Conservation (phyloP, 1,284 basidiomycete genomes). For the Schizophyllum amplum region DNA sequence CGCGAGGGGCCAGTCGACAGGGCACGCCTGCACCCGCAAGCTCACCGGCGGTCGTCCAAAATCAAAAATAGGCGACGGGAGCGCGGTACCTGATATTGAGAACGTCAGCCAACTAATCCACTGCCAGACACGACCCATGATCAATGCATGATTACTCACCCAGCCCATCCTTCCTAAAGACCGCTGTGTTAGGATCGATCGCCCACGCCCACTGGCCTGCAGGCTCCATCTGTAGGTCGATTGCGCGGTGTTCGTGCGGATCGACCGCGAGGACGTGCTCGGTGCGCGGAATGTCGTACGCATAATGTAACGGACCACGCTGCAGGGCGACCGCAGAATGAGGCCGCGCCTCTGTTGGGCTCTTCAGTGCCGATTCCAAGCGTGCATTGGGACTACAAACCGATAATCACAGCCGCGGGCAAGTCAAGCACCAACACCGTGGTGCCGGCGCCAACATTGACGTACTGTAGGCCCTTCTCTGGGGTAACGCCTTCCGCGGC, state of each 20-base stretch:
- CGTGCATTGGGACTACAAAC: constrained; percentile 17
- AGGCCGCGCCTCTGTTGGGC: constrained; percentile 35
- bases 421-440: constrained; percentile 38
- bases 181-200: constrained; percentile 45
- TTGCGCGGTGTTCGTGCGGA: constrained; percentile 37
- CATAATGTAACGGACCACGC: constrained; percentile 49
- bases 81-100: constrained; percentile 11
- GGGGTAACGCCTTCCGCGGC: constrained; percentile 28
- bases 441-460: constrained; percentile 34
- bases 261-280: constrained; percentile 36
- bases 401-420: constrained; percentile 40
- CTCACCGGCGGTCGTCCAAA: constrained; percentile 41
- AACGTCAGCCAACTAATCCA: constrained; percentile 1
- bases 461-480: constrained; percentile 38
- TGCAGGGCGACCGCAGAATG: constrained; percentile 47
- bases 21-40: constrained; percentile 43
- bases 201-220: constrained; percentile 45
- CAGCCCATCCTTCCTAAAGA: constrained; percentile 26
- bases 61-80: constrained; percentile 50
- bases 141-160: background rate
- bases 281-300: constrained; percentile 40
- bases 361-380: background rate
- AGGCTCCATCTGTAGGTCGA: constrained; percentile 45
- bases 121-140: background rate
- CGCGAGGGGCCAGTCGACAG: constrained; percentile 38